A percentile compares a stretch with the other conserved stretches of the same genome.
These are phyloP conservation scores for Clarireedia homoeocarpa DNA, from an alignment of 2,329 filamentous ascomycete genomes.

Conservation along the genomic window DNA sequence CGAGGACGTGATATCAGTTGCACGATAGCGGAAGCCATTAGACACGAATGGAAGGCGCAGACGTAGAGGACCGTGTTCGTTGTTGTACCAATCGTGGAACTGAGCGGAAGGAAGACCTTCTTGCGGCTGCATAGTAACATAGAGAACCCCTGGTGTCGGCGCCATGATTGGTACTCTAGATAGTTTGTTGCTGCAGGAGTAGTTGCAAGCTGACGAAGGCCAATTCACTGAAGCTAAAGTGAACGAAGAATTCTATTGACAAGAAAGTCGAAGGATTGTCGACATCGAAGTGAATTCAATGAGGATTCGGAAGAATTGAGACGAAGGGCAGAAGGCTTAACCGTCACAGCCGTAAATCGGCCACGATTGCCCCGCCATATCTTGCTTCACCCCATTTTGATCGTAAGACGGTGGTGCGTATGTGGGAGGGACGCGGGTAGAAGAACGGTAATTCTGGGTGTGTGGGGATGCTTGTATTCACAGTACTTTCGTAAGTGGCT, in stretches of 20 bases:
- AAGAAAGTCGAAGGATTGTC: background rate
- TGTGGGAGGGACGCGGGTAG: background rate
- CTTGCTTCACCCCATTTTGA: background rate
- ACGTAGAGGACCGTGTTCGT: constrained; percentile 78
- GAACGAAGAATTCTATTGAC: too few species aligned
- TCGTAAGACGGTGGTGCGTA: background rate
- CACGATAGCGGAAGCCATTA: constrained; percentile 74
- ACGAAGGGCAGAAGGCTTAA: constrained; percentile 8
- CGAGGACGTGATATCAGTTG: constrained; percentile 43
- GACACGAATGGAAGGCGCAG: constrained; percentile 65
- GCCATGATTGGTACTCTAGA: constrained; percentile 1
- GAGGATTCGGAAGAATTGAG: background rate
- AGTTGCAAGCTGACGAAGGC: background rate
- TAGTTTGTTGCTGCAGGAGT: background rate
- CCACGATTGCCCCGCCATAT: constrained; percentile 5
- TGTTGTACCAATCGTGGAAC: constrained; percentile 93
- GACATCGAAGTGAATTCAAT: background rate
- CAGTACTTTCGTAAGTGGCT: background rate
- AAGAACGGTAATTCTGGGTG: background rate
- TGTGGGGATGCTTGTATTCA: background rate
- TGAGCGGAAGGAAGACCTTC: constrained; percentile 51
- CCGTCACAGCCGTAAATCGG: background rate
- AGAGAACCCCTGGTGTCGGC: constrained; percentile 57
- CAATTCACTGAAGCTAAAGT: too few species aligned
- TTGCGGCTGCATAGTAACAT: constrained; percentile 79